Percentiles rank a stretch among this genome's conserved stretches.
Evolutionary conservation across 176 grass and related monocot species (phyloP).

Genomic region (Aechmea fasciata): DNA sequence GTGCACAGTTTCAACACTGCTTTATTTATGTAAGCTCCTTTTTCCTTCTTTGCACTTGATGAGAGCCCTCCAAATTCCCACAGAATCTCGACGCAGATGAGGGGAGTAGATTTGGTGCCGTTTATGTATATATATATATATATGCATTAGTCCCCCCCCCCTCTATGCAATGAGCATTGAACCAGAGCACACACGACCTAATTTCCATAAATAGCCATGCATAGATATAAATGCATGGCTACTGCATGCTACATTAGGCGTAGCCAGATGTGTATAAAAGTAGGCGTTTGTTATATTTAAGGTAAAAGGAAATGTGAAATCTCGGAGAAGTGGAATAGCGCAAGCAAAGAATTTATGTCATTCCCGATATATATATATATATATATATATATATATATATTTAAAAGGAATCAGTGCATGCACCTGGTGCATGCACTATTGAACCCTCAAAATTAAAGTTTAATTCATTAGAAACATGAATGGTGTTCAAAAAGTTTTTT

Average conservation of each 20-base stretch:
- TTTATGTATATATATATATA: no score
- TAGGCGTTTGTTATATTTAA: neutral
- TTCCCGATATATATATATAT: constrained; percentile 39
- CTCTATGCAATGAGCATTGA: no score
- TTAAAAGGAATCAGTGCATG: no score
- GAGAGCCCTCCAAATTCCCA: constrained; percentile 9
- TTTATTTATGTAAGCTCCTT: neutral
- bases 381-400: no score
- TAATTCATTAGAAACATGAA: no score
- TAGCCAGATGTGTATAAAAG: neutral
- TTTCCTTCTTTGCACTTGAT: neutral
- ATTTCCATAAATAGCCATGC: no score
- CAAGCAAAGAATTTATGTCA: constrained; percentile 49
- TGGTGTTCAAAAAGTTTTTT: no score
- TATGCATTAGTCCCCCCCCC: no score
- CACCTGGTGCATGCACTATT: no score
- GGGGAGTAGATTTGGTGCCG: constrained; percentile 21
- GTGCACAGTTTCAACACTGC: neutral
- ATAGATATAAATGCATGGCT: neutral
- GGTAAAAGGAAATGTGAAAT: constrained; percentile 42
- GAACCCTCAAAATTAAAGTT: no score
- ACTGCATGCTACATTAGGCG: neutral
- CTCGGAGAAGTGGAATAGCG: constrained; percentile 17
- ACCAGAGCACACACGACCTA: no score
- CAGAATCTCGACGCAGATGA: constrained; percentile 6